Percentiles rank a stretch among this genome's conserved stretches.
Conservation (phyloP, 148 eudicot species). For the Fagopyrum homotropicum region DNA sequence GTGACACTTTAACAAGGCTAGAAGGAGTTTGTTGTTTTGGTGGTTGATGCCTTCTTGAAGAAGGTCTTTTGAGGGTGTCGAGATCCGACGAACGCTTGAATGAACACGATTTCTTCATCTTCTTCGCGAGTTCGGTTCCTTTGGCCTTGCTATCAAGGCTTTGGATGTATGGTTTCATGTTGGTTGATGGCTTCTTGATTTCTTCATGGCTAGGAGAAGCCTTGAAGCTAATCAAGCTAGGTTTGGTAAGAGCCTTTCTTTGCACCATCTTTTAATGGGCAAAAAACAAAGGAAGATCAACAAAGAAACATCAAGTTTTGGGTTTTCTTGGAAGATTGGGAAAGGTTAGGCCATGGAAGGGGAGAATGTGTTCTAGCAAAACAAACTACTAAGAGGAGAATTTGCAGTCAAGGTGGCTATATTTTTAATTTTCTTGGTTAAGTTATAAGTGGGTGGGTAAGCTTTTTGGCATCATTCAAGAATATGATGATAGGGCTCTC, state of each 20-base stretch:
- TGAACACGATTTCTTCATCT: slow-evolving; percentile 66
- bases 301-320: neutral
- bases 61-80: slow-evolving; percentile 17
- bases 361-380: slow-evolving; percentile 8
- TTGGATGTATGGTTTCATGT: slow-evolving; percentile 32
- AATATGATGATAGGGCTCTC: neutral
- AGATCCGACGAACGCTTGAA: slow-evolving; percentile 33
- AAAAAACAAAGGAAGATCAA: slow-evolving; percentile 6
- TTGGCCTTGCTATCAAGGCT: slow-evolving; percentile 33
- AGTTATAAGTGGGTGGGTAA: slow-evolving; percentile 9
- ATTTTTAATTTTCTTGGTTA: neutral
- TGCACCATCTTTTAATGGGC: slow-evolving; percentile 62
- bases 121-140: slow-evolving; percentile 46
- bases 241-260: slow-evolving; percentile 53
- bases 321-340: neutral
- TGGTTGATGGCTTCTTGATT: slow-evolving; percentile 26
- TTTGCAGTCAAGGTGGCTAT: slow-evolving; percentile 5
- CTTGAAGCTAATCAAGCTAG: slow-evolving; percentile 49
- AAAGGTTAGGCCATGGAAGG: slow-evolving; percentile 12
- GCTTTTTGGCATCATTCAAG: slow-evolving; percentile 11
- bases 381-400: neutral
- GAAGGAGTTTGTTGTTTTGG: slow-evolving; percentile 14
- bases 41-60: slow-evolving; percentile 16
- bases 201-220: slow-evolving; percentile 30
- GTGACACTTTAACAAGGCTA: neutral